Evolutionary conservation across 139 green algal genomes (phyloP), one percentile per base, ranked within the genome.

Genomic region (Raphidocelis subcapitata): DNA sequence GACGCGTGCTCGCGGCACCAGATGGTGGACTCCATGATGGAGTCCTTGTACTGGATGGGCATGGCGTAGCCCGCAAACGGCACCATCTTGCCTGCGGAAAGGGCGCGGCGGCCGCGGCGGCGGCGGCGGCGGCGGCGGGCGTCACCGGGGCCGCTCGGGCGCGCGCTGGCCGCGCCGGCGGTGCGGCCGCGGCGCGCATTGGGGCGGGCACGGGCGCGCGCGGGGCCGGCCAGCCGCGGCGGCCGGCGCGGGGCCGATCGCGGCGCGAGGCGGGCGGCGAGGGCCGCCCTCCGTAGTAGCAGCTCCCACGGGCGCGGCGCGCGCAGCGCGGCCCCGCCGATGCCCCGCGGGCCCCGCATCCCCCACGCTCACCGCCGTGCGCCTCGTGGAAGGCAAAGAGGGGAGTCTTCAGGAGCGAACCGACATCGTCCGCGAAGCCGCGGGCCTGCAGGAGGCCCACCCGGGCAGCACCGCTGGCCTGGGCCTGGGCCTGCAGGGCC

Each of bases 11-110:
- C 79, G 14, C 95, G 77, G 85, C 94, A 98, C 79, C 94, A 86
- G 24, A 81, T 84, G 10, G 91, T 97, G 3, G 92, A 91, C 0
- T 99, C 96, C 82, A 99, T 97, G 74, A 99, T 98, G 64, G 69
- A 90, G 81, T 99, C 92, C 74, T 95, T 94, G 87, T 99, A 99
- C 75, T 99, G 96, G 65, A 99, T 96, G 10, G 96, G 96, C 96
- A 99, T 98, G 15, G 89, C 91, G 88, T 92, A 99, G 46, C 96
- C 96, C 16, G 93, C 94, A 81, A 99, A 99, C 3, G 91, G 90
- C 24, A 98, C 95, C 95, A 97, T 98, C 76, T 97, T 98, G 73
- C 85, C 93, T 98, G 87, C 44, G 60, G 36, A 36, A 60, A n/a
- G 10, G 28, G 62, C 28, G 32, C 32, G 21, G 26, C 10, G 28